Evolutionary conservation across 108 stramenopile genomes (phyloP).

Genomic region (Ochromonas danica): DNA sequence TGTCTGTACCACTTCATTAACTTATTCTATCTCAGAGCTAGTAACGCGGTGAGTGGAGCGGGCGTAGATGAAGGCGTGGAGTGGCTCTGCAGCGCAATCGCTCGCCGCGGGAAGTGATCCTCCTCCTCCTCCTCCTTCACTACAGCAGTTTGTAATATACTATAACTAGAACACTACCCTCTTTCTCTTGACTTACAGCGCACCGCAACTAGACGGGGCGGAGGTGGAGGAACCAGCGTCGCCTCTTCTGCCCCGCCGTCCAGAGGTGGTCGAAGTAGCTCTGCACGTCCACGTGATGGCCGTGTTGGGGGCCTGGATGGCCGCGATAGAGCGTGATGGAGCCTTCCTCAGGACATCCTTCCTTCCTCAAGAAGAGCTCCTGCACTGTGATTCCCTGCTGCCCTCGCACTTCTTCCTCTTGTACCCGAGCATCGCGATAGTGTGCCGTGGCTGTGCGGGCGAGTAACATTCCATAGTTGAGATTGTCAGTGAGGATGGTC

Average conservation of each 20-base stretch:
- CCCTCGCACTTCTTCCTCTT: not conserved
- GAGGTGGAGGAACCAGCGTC: not conserved
- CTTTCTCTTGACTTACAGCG: too few relatives aligned
- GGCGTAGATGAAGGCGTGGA: slow-evolving; percentile 50
- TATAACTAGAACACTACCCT: too few relatives aligned
- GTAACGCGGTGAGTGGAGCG: slow-evolving; percentile 46
- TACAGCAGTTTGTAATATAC: too few relatives aligned
- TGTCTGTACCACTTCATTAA: not conserved
- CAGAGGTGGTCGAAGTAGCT: not conserved
- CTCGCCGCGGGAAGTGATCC: slow-evolving; percentile 1
- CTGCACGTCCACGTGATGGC: not conserved
- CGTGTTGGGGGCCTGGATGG: not conserved
- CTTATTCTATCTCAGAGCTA: slow-evolving; percentile 10
- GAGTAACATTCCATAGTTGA: not conserved
- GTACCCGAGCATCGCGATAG: not conserved
- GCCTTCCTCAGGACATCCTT: not conserved
- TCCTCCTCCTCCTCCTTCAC: too few relatives aligned
- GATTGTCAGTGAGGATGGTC: not conserved
- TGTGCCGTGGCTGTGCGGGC: not conserved
- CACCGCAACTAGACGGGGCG: too few relatives aligned
- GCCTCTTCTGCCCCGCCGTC: not conserved
- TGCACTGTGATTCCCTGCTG: not conserved
- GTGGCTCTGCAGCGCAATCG: slow-evolving; percentile 36
- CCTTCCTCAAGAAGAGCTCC: not conserved
- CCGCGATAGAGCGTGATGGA: not conserved